Conservation (phyloP, 208 protist species). For the Acanthamoeba triangularis region DNA sequence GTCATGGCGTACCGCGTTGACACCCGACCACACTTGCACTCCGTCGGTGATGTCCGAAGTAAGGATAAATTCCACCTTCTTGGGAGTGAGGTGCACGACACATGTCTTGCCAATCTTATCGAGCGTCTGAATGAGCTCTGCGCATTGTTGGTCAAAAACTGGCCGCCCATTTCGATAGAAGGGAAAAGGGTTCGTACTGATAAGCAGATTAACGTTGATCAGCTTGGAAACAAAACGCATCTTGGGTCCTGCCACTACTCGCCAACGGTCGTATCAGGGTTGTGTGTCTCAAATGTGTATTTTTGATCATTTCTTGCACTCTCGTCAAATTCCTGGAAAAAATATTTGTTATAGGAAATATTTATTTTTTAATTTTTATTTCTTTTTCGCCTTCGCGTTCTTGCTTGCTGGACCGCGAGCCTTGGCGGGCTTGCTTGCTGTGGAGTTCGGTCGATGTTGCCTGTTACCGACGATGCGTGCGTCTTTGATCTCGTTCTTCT, state of each 20-base stretch:
- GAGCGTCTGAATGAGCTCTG: conserved; percentile 73
- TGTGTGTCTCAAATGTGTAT: too few relatives aligned
- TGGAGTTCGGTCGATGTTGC: neutral
- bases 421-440: neutral
- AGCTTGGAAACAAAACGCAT: conserved; percentile 71
- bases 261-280: neutral
- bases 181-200: too few relatives aligned
- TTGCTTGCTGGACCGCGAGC: too few relatives aligned
- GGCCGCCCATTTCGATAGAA: too few relatives aligned
- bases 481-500: neutral
- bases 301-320: too few relatives aligned
- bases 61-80: conserved; percentile 77
- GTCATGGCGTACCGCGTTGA: conserved; percentile 40
- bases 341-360: too few relatives aligned
- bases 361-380: too few relatives aligned
- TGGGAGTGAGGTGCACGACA: conserved; percentile 71
- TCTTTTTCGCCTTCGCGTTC: neutral
- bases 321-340: too few relatives aligned
- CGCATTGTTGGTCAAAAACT: neutral
- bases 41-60: conserved; percentile 75
- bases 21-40: conserved; percentile 76
- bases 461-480: neutral
- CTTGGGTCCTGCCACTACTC: neutral
- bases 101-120: conserved; percentile 75
- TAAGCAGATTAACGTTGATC: conserved; percentile 75